These are phyloP conservation scores for Pluteus cervinus DNA, from an alignment of 768 basidiomycete species.

Conservation along the genomic window DNA sequence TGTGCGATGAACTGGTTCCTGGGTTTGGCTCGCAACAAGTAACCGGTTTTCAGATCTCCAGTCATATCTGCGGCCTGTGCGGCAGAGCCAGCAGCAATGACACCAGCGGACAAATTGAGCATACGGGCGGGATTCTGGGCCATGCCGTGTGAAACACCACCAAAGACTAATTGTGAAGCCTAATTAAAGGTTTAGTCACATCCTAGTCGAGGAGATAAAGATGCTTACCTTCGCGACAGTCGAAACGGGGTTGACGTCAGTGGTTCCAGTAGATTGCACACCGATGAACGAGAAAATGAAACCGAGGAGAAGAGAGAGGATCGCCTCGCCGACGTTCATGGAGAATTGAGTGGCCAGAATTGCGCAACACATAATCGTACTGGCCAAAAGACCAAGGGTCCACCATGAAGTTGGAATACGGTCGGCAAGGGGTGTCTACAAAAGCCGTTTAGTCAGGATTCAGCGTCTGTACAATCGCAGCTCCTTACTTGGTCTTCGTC, in stretches of 20 bases:
- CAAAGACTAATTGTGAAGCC: conserved; percentile 61
- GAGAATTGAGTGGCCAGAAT: conserved; percentile 49
- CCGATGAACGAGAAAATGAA: conserved; percentile 67
- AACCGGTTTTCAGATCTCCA: conserved; percentile 65
- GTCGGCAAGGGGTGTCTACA: conserved; percentile 40
- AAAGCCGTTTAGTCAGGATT: neutral
- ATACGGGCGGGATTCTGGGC: conserved; percentile 33
- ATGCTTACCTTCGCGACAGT: conserved; percentile 45
- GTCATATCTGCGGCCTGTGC: conserved; percentile 61
- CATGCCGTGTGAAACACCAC: conserved; percentile 54
- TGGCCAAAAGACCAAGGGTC: conserved; percentile 40
- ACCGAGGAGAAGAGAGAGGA: conserved; percentile 51
- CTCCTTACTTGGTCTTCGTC: conserved; percentile 37
- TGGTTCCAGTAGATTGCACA: conserved; percentile 53
- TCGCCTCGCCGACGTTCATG: conserved; percentile 52
- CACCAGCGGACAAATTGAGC: conserved; percentile 47
- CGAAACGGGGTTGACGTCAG: conserved; percentile 57
- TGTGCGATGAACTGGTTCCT: conserved; percentile 58
- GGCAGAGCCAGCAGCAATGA: conserved; percentile 48
- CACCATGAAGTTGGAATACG: conserved; percentile 54
- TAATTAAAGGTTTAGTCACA: conserved; percentile 7
- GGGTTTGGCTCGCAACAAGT: conserved; percentile 60
- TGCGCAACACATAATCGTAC: conserved; percentile 42
- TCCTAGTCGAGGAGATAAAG: neutral
- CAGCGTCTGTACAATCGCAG: neutral